Evolutionary conservation across 2,329 filamentous ascomycete species (phyloP), one percentile per base, ranked within the genome.

Genomic region (Exophiala viscosa): DNA sequence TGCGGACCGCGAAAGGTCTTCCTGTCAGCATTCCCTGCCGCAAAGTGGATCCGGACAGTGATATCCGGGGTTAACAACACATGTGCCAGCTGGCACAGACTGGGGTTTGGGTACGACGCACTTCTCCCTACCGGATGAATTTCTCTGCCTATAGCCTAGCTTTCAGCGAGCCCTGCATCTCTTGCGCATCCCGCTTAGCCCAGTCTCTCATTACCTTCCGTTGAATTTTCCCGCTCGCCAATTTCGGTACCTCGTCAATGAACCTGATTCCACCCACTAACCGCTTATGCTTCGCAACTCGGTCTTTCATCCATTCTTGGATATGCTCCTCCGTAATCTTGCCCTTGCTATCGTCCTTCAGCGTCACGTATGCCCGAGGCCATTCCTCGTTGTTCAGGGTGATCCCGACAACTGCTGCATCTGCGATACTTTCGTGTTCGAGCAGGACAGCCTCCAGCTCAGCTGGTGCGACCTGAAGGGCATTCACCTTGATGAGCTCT

Each of bases 401-500:
- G 14, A 75, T 67, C 1, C 75, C 75, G 3, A 74, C 73, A 2
- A 76, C 74, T 1, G 72, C 75, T 1, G 69, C 74, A 52, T 77
- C 75, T 36, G 63, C 57, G 45, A 78, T 71, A 1, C 62, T 64
- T 1, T 71, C 69, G 57, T 76, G 73, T 34, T 69, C 66, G 3
- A 76, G 65, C 1, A 78, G 66, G 2, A 73, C 62, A 0, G 65
- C 67, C 57, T 78, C 75, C 11, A 78, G 60, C 52, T 77, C 75
- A 1, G 74, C 71, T 0, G 75, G 75, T 2, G 73, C 66, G 1
- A 76, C 73, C 65, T 75, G 47, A 11, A 50, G 43, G 10, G 40
- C 56, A 65, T 86, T 83, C 64, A 76, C 82, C 67, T 84, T 78
- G 62, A 70, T 71, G 35, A 69, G 61, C 41, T 67, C 71, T 52